Percentiles rank a stretch among this genome's conserved stretches.
These are phyloP conservation scores for Polymyxa betae DNA, from an alignment of 208 protist genomes.

Conservation along the genomic window DNA sequence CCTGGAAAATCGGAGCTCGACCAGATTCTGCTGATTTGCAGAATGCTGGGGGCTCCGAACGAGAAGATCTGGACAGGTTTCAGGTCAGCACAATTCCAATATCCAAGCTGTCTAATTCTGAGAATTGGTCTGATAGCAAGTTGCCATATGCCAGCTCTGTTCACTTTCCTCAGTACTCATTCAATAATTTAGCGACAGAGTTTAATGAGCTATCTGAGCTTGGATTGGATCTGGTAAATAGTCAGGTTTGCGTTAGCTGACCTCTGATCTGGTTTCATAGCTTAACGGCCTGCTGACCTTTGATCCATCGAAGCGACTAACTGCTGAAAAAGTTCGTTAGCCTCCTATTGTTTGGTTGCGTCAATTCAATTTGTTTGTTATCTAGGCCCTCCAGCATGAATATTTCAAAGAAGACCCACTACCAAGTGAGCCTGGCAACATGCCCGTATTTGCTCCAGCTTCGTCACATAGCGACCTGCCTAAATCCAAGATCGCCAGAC, in stretches of 20 bases:
- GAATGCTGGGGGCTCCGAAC: slow-evolving; percentile 54
- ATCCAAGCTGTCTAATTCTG: no score
- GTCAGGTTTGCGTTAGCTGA: not conserved
- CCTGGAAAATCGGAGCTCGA: slow-evolving; percentile 58
- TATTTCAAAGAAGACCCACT: slow-evolving; percentile 44
- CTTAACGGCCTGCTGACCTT: slow-evolving; percentile 31
- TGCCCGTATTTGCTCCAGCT: slow-evolving; percentile 32
- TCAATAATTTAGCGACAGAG: slow-evolving; percentile 40
- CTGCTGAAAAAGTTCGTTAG: not conserved
- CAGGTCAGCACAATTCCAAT: no score
- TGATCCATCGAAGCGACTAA: slow-evolving; percentile 37
- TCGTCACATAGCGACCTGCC: not conserved
- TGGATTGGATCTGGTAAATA: slow-evolving; percentile 24
- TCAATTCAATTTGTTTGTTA: not conserved
- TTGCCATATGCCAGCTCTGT: slow-evolving; percentile 31
- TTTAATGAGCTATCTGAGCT: slow-evolving; percentile 48
- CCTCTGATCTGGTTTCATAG: slow-evolving; percentile 25
- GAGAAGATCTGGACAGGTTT: slow-evolving; percentile 50
- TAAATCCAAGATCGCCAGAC: no score
- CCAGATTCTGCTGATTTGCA: slow-evolving; percentile 60
- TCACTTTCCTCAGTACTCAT: slow-evolving; percentile 36
- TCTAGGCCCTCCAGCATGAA: slow-evolving; percentile 33
- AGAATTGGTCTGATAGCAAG: not conserved
- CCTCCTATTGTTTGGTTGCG: not conserved
- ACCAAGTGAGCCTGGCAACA: not conserved